Percentiles rank a stretch among this genome's conserved stretches.
phyloP scores from a whole-genome alignment of 495 filamentous ascomycete genomes.

The Xylaria acuta region DNA sequence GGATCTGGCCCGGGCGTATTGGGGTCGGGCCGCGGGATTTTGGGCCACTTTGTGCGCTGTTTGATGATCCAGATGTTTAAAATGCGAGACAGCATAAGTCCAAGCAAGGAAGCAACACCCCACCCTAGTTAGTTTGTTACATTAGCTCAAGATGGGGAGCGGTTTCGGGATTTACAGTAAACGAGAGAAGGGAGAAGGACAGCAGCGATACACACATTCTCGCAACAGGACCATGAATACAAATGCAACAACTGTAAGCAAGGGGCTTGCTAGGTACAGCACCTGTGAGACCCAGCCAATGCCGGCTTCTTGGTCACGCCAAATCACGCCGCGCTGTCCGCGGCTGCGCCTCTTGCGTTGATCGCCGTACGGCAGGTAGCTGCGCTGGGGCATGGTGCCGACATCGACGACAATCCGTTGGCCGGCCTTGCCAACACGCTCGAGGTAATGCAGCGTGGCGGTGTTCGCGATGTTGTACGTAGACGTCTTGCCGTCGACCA shows the following conservation, averaged over 20 bases:
- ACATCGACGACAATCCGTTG: slow-evolving; percentile 56
- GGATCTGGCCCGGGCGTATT: neutral
- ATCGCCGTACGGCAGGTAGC: slow-evolving; percentile 26
- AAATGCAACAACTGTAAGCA: slow-evolving; percentile 50
- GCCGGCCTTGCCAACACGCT: slow-evolving; percentile 51
- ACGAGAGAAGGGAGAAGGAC: neutral
- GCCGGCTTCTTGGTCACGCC: slow-evolving; percentile 39
- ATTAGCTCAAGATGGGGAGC: slow-evolving; percentile 13
- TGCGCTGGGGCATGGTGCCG: slow-evolving; percentile 36
- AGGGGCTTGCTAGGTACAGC: slow-evolving; percentile 52
- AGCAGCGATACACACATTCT: slow-evolving; percentile 48
- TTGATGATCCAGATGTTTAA: slow-evolving; percentile 62
- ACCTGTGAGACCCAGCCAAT: slow-evolving; percentile 49
- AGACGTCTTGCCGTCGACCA: slow-evolving; percentile 38
- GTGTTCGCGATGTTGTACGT: slow-evolving; percentile 60
- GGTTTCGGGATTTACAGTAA: neutral
- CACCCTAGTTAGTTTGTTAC: slow-evolving; percentile 47
- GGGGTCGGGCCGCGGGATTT: slow-evolving; percentile 19
- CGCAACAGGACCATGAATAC: slow-evolving; percentile 48
- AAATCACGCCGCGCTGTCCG: slow-evolving; percentile 39
- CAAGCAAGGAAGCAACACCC: slow-evolving; percentile 51
- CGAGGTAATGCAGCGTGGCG: slow-evolving; percentile 59
- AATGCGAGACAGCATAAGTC: slow-evolving; percentile 59
- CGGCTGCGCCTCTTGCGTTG: slow-evolving; percentile 23
- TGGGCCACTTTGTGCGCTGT: slow-evolving; percentile 45